A percentile compares a stretch with the other conserved stretches of the same genome.
Evolutionary conservation across 1,139 yeast genomes (phyloP).

Genomic region (Keqinozyma sinolaborantium): DNA sequence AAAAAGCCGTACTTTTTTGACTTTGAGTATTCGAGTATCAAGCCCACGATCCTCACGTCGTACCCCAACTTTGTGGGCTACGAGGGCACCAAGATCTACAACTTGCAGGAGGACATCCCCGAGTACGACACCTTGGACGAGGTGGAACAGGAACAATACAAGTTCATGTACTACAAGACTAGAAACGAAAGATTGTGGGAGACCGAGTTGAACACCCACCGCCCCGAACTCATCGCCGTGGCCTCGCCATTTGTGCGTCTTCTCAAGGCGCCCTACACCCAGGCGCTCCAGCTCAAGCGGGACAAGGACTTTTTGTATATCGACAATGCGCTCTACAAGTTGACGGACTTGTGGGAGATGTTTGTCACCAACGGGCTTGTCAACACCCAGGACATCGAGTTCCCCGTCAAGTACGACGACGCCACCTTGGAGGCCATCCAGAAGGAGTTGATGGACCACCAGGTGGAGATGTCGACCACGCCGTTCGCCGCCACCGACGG

Average conservation of each 20-base stretch:
- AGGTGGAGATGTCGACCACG: slow-evolving; percentile 58
- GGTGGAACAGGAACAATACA: slow-evolving; percentile 72
- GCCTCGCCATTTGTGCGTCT: slow-evolving; percentile 75
- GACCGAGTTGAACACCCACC: slow-evolving; percentile 59
- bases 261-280: slow-evolving; percentile 62
- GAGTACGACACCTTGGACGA: slow-evolving; percentile 65
- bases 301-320: slow-evolving; percentile 64
- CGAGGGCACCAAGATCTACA: slow-evolving; percentile 82
- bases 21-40: slow-evolving; percentile 74
- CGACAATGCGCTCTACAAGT: slow-evolving; percentile 67
- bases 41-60: slow-evolving; percentile 74
- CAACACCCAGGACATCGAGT: slow-evolving; percentile 35
- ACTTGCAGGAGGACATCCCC: slow-evolving; percentile 70
- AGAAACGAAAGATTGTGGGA: slow-evolving; percentile 93
- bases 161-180: slow-evolving; percentile 83
- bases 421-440: slow-evolving; percentile 57
- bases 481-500: slow-evolving; percentile 93
- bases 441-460: slow-evolving; percentile 60
- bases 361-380: slow-evolving; percentile 63
- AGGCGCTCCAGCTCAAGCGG: slow-evolving; percentile 59
- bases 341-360: slow-evolving; percentile 73
- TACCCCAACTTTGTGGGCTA: slow-evolving; percentile 84
- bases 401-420: slow-evolving; percentile 60
- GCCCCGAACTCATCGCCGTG: slow-evolving; percentile 68
- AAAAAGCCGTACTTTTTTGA: slow-evolving; percentile 58